Evolutionary conservation across 192 early-diverging fungal genomes (phyloP), one percentile per base, ranked within the genome.

Genomic region (Backusella tuberculispora): DNA sequence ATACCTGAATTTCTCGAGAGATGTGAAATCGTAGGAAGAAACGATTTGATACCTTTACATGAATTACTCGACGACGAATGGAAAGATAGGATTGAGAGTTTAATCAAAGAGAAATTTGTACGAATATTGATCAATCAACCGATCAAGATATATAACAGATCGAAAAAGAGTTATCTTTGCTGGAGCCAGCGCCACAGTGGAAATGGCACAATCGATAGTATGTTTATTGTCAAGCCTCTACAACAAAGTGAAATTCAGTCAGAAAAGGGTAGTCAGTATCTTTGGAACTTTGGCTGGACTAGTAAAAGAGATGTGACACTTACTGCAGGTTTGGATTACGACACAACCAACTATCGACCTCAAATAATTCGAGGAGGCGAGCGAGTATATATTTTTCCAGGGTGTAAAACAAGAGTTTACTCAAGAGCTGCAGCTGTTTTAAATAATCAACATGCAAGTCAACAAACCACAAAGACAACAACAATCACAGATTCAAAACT

Each of bases 281-380:
- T 60, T 60, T 60, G 53, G 53, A 60, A 24, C 26, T 60, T 60
- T 26, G 24, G n/a, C 21, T 60, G 53, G 53, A 60, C 53, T n/a
- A 60, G 3, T 1, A 60, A 9, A 60, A 60, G n/a, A 24, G 12
- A 26, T 24, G 24, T 10, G 4, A 60, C 24, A 60, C 53, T 1
- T 10, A 10, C 53, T 26, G 21, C 10, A 8, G 53, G 53, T 24
- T 60, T 60, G 53, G 53, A 60, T 26, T 14, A 60, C 9, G 53
- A 60, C 10, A 4, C 24, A 26, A 60, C 13, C 3, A 26, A 60
- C 13, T 60, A 60, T 24, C 53, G 53, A 26, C 53, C 53, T 9
- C 21, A 60, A 4, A 26, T 60, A 8, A 26, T 60, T 60, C 53
- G 53, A 24, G 53, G 53, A 60, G 26, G 53, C 10, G 53, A 60